Evolutionary conservation across 2,329 filamentous ascomycete species (phyloP).

Genomic region (Hymenoscyphus fructigenus): DNA sequence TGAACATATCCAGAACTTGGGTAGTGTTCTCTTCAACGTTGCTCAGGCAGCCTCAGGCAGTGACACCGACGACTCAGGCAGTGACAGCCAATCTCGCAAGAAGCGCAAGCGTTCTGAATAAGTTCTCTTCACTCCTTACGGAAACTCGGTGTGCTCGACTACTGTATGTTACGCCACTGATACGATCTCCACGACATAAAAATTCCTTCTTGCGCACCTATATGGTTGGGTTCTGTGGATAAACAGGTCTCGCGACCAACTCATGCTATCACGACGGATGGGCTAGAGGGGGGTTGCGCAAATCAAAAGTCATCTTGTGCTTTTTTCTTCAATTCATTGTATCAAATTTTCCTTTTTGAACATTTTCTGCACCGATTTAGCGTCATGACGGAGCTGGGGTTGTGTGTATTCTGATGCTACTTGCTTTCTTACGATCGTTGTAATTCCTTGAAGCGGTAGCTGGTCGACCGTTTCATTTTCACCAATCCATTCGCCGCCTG

Average conservation of each 20-base stretch:
- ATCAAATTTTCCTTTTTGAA: constrained; percentile 32
- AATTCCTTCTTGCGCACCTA: constrained; percentile 28
- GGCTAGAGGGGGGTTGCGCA: constrained; percentile 17
- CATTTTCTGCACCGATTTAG: constrained; percentile 36
- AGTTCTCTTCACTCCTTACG: constrained; percentile 7
- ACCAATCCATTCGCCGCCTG: constrained; percentile 19
- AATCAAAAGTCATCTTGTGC: constrained; percentile 34
- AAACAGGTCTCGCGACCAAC: constrained; percentile 25
- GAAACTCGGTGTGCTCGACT: constrained; percentile 6
- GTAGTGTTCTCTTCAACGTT: constrained; percentile 79
- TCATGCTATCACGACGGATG: constrained; percentile 35
- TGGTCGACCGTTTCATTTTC: constrained; percentile 32
- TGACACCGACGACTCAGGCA: constrained; percentile 56
- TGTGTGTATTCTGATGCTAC: constrained; percentile 26
- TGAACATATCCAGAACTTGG: constrained; percentile 67
- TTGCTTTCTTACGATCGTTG: constrained; percentile 35
- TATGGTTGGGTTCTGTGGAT: constrained; percentile 30
- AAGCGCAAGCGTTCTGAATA: constrained; percentile 75
- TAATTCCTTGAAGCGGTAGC: constrained; percentile 36
- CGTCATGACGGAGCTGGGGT: constrained; percentile 35
- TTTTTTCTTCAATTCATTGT: constrained; percentile 35
- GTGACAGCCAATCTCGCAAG: constrained; percentile 57
- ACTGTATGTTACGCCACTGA: constrained; percentile 19
- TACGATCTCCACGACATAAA: constrained; percentile 34
- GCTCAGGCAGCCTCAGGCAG: constrained; percentile 71